A percentile compares a stretch with the other conserved stretches of the same genome.
Evolutionary conservation across 2,329 filamentous ascomycete species (phyloP).

Genomic region (Fusarium buxicola): DNA sequence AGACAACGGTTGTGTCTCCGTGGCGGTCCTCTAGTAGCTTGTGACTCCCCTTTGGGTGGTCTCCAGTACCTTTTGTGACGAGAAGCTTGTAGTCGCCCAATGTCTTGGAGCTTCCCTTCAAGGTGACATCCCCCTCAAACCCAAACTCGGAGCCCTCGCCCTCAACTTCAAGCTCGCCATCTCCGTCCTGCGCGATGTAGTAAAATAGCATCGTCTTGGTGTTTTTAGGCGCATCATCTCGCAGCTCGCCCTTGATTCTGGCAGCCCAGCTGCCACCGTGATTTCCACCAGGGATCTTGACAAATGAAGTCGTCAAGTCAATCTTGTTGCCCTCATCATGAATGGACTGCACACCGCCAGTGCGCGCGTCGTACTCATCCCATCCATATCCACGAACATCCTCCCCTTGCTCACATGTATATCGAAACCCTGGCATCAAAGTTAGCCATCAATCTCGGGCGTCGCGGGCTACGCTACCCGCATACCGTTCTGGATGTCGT

Average conservation of each 20-base stretch:
- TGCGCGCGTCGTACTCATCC: constrained; percentile 94
- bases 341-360: constrained; percentile 88
- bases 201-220: constrained; percentile 84
- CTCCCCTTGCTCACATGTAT: constrained; percentile 96
- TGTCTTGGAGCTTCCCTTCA: constrained; percentile 76
- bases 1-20: constrained; percentile 79
- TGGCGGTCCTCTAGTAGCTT: constrained; percentile 75
- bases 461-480: constrained; percentile 4
- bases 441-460: constrained; percentile 13
- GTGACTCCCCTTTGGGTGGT: constrained; percentile 73
- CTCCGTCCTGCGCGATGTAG: constrained; percentile 85
- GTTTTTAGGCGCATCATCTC: constrained; percentile 73
- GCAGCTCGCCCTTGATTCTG: constrained; percentile 83
- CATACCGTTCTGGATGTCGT: constrained; percentile 78
- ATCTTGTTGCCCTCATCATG: constrained; percentile 89
- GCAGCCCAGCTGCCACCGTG: constrained; percentile 94
- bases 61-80: constrained; percentile 75
- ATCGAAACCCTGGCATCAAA: constrained; percentile 75
- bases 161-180: constrained; percentile 69
- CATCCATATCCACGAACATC: constrained; percentile 96
- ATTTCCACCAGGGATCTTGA: constrained; percentile 88
- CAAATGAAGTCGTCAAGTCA: constrained; percentile 92
- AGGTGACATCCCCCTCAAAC: constrained; percentile 70
- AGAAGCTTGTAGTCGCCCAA: constrained; percentile 85
- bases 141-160: constrained; percentile 63